Base-by-base conservation (phyloP, 1,139 yeast species). In the Candida neerlandica region DNA sequence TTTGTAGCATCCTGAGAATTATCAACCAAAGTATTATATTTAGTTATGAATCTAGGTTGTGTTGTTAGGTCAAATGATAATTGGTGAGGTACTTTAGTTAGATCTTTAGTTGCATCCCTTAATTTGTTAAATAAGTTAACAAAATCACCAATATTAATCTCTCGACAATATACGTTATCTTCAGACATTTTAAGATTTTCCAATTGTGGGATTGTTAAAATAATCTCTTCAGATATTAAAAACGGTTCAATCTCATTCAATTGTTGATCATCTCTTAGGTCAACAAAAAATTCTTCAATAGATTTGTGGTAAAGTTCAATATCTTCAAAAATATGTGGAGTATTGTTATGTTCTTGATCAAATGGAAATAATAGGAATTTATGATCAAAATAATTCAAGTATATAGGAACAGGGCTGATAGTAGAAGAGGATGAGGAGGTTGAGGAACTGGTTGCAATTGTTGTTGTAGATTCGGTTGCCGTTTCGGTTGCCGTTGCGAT, bases 91-190 rank as follows among this genome's bases (percentile, higher is more conserved):
- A 55, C 53, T 41, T 53, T 48, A 12, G 51, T 55, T 10, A 53
- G 52, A 39, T 58, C 58, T 53, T 41, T 33, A 5, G 55, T 45
- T 5, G 49, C 48, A 4, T 56, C 55, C 14, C 61, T 59, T 29
- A 76, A 57, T 7, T 61, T 61, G 15, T 57, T 55, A 51, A 69
- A 75, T 4, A 71, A 55, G 11, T 59, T 53, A 15, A 75, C 54
- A 27, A 78, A 64, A 51, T 74, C 79, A 18, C 57, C 57, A 15
- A 78, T 51, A 0, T 62, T 60, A 5, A 74, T 55, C 34, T 67
- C 67, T 23, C 62, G 50, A 11, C 75, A 60, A 52, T 70, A 69
- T 1, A 70, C 55, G 49, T 70, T 71, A 57, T 78, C 81, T 51
- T 78, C 82, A 4, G 72, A 61, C 11, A 78, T 63, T 4, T 56